phyloP scores from a whole-genome alignment of 2,329 filamentous ascomycete genomes.

The Ploettnerulaceae sp. region DNA sequence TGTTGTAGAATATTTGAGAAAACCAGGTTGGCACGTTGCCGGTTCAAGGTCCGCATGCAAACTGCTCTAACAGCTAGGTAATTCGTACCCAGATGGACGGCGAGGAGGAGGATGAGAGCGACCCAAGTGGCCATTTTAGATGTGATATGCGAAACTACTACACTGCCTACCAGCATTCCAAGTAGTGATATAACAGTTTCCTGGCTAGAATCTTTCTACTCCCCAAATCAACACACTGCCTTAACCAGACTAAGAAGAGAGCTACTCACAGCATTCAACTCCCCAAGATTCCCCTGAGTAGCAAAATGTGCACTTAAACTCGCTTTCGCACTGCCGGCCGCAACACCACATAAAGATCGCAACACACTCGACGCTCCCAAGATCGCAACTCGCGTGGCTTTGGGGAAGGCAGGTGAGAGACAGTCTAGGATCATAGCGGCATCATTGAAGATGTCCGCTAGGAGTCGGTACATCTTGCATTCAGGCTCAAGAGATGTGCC shows the following conservation, averaged over 20 bases:
- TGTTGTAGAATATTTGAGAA: slow-evolving; percentile 52
- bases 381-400: slow-evolving; percentile 49
- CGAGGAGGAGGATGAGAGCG: slow-evolving; percentile 65
- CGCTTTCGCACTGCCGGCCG: slow-evolving; percentile 85
- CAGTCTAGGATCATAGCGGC: slow-evolving; percentile 66
- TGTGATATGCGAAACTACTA: slow-evolving; percentile 73
- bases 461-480: slow-evolving; percentile 66
- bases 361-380: slow-evolving; percentile 58
- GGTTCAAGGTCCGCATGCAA: slow-evolving; percentile 76
- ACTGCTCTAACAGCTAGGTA: slow-evolving; percentile 81
- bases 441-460: slow-evolving; percentile 68
- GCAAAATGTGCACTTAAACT: slow-evolving; percentile 91
- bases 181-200: slow-evolving; percentile 88
- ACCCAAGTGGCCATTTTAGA: slow-evolving; percentile 68
- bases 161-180: slow-evolving; percentile 78
- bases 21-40: slow-evolving; percentile 78
- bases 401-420: slow-evolving; percentile 59
- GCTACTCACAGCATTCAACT: slow-evolving; percentile 70
- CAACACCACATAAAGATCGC: slow-evolving; percentile 76
- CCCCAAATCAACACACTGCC: not conserved
- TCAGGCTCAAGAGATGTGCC: slow-evolving; percentile 65
- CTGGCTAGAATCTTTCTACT: slow-evolving; percentile 78
- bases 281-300: slow-evolving; percentile 77
- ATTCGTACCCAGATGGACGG: slow-evolving; percentile 77
- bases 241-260: not conserved